Evolutionary conservation across 768 basidiomycete genomes (phyloP), one percentile per base, ranked within the genome.

Genomic region (Boletus eberwhitei): DNA sequence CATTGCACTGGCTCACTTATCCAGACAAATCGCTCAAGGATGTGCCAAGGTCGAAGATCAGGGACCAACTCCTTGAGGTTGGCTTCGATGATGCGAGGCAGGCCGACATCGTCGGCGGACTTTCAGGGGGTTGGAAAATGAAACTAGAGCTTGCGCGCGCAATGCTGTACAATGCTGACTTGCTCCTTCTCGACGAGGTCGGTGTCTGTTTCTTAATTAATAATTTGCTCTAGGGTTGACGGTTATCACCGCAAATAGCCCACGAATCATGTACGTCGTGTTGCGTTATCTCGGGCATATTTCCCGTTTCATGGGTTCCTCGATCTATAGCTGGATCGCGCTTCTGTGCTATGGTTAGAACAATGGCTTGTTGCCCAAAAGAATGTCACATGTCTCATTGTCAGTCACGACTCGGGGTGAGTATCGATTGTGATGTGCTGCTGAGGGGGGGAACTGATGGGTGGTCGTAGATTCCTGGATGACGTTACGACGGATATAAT

Each of bases 71-170:
- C 7, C 59, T 79, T 12, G 92, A 90, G 64, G 94, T 98, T 49
- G 96, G 96, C 48, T 98, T 98, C 68, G 88, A 93, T 65, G 90
- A 90, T 61, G 80, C 76, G 44, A 81, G 91, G 54, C 95, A 98
- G 74, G 74, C 81, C 38, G 90, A 96, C 63, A 75, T 82, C 48
- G 94, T 98, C 56, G 93, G 89, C 45, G 87, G 90, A 39, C 77
- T 98, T 57, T 97, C 94, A 14, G 96, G 96, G 64, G 95, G 96
- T 40, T 98, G 95, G 95, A 98, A 98, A 77, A 98, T 98, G 95
- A 97, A 97, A 73, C 82, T 98, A 50, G 95, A 98, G 70, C 81
- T 98, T 38, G 93, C 93, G 8, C 79, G 95, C 61, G 96, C 95
- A 13, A 98, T 98, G 93, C 76, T 98, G 48, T 95, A 96, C 76